These are phyloP conservation scores for Agarophyton chilense DNA, from an alignment of 23 red algal genomes.

Conservation along the genomic window DNA sequence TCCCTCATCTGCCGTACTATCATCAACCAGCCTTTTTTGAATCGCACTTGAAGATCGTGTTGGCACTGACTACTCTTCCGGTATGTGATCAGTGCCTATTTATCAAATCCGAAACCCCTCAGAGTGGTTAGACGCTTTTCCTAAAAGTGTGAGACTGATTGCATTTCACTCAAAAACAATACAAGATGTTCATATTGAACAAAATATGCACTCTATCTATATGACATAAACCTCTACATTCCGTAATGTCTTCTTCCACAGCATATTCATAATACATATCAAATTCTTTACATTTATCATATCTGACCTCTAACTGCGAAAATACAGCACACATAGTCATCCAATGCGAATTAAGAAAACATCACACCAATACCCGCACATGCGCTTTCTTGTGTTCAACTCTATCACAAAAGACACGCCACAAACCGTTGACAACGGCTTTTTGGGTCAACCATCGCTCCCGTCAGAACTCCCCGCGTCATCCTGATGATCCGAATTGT, in stretches of 20 bases:
- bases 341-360: slow-evolving; percentile 12
- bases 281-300: not conserved
- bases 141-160: no score
- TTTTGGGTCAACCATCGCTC: slow-evolving; percentile 7
- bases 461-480: not conserved
- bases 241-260: not conserved
- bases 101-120: not conserved
- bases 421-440: not conserved
- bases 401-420: not conserved
- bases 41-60: not conserved
- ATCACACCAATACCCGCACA: not conserved
- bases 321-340: slow-evolving; percentile 9
- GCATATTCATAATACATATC: not conserved
- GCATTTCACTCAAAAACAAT: no score
- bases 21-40: not conserved
- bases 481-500: not conserved
- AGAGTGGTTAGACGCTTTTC: no score
- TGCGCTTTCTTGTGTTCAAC: not conserved
- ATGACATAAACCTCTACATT: not conserved
- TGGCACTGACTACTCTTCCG: not conserved
- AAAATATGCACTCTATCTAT: no score
- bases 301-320: slow-evolving; percentile 15
- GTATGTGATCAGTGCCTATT: not conserved
- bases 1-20: no score
- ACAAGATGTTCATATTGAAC: no score